Evolutionary conservation across 2,329 filamentous ascomycete genomes (phyloP).

Genomic region (Epichloe sibirici): DNA sequence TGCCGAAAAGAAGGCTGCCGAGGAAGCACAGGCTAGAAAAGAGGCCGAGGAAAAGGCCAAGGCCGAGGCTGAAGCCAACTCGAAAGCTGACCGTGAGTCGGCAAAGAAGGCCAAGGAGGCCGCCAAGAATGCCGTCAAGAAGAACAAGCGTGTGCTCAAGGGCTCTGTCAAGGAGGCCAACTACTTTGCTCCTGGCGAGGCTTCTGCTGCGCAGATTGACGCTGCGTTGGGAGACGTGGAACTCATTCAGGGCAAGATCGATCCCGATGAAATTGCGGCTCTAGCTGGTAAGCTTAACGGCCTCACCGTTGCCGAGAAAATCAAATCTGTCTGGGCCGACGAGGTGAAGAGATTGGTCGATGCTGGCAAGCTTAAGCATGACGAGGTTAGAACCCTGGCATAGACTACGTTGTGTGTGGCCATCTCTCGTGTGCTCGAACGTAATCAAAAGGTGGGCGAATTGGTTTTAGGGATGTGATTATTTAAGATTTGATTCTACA

Average conservation of each 20-base stretch:
- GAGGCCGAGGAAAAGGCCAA: slow-evolving; percentile 68
- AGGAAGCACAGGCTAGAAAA: slow-evolving; percentile 75
- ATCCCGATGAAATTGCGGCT: slow-evolving; percentile 77
- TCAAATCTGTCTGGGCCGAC: slow-evolving; percentile 70
- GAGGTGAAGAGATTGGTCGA: slow-evolving; percentile 68
- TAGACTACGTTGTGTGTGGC: slow-evolving; percentile 12
- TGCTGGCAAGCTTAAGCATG: slow-evolving; percentile 77
- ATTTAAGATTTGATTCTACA: background rate
- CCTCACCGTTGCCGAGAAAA: slow-evolving; percentile 67
- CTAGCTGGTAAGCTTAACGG: slow-evolving; percentile 70
- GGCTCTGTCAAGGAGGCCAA: slow-evolving; percentile 92
- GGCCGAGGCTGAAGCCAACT: slow-evolving; percentile 74
- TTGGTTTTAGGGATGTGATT: background rate
- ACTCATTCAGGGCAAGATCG: slow-evolving; percentile 73
- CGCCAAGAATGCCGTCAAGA: slow-evolving; percentile 97
- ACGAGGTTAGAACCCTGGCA: slow-evolving; percentile 58
- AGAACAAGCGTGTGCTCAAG: slow-evolving; percentile 98
- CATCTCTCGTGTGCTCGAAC: background rate
- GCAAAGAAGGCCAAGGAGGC: slow-evolving; percentile 97
- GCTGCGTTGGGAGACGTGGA: slow-evolving; percentile 77
- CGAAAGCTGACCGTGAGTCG: slow-evolving; percentile 73
- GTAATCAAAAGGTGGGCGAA: background rate
- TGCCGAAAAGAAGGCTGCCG: slow-evolving; percentile 73
- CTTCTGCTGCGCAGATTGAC: slow-evolving; percentile 68
- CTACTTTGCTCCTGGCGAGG: slow-evolving; percentile 72